Conservation (phyloP, 164 flowering plant genomes). For the Stephania yunnanensis region DNA sequence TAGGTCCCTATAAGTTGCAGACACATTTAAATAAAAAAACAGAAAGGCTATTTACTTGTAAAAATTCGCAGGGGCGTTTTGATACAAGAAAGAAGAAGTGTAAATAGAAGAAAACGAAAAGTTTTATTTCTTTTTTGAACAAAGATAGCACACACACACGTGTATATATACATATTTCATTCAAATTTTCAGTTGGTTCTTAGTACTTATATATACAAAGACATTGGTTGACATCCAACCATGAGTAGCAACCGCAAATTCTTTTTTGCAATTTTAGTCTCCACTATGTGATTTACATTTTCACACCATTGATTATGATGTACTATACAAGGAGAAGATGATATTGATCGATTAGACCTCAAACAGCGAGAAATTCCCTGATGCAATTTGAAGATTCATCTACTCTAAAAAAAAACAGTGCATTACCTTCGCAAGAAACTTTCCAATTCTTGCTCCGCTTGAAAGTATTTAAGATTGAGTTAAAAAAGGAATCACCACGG, state of each 20-base stretch:
- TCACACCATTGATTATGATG: neutral
- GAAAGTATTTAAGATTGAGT: neutral
- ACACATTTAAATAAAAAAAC: no score
- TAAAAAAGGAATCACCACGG: constrained; percentile 50
- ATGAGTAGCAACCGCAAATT: neutral
- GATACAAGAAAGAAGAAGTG: neutral
- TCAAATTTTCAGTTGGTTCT: neutral
- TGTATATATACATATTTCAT: no score
- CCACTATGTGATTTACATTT: neutral
- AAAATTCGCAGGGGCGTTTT: neutral
- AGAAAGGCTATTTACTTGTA: neutral
- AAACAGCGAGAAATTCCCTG: neutral
- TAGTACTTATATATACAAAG: neutral
- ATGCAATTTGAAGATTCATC: neutral
- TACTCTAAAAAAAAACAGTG: neutral
- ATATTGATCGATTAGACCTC: neutral
- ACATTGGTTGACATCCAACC: neutral
- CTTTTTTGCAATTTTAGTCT: neutral
- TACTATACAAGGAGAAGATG: neutral
- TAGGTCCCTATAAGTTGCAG: neutral
- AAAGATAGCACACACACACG: neutral
- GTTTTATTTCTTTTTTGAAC: no score
- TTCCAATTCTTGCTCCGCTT: neutral
- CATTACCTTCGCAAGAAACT: neutral
- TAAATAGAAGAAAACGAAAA: no score